Conservation (phyloP, 169 alveolate genomes). For the Plasmodium knowlesi region DNA sequence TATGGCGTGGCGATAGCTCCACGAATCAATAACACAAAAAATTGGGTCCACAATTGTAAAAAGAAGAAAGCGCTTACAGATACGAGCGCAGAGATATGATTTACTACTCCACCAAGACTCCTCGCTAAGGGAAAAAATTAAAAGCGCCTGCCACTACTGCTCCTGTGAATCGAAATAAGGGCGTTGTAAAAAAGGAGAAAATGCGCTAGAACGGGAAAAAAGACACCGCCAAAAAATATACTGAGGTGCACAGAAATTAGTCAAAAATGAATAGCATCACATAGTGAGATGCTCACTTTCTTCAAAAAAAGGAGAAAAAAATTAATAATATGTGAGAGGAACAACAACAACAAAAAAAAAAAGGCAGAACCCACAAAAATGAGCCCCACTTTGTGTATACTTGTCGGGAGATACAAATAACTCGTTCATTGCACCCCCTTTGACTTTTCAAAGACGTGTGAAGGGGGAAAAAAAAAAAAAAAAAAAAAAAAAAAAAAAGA, state of each 20-base stretch:
- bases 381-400: not conserved
- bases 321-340: not conserved
- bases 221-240: not conserved
- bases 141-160: not conserved
- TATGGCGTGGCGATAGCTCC: not conserved
- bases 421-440: not conserved
- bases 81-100: not conserved
- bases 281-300: not conserved
- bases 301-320: not conserved
- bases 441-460: not conserved
- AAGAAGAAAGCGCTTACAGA: not conserved
- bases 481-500: not conserved
- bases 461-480: too few relatives aligned
- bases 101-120: not conserved
- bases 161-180: not conserved
- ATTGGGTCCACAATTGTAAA: not conserved
- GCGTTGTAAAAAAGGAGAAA: not conserved
- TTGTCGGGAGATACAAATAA: not conserved
- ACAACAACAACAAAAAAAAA: not conserved
- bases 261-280: not conserved
- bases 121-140: not conserved
- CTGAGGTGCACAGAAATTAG: not conserved
- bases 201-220: not conserved
- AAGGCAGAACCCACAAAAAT: not conserved
- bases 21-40: not conserved